Conservation (phyloP, 2,329 filamentous ascomycete species). For the Colletotrichum kahawae region DNA sequence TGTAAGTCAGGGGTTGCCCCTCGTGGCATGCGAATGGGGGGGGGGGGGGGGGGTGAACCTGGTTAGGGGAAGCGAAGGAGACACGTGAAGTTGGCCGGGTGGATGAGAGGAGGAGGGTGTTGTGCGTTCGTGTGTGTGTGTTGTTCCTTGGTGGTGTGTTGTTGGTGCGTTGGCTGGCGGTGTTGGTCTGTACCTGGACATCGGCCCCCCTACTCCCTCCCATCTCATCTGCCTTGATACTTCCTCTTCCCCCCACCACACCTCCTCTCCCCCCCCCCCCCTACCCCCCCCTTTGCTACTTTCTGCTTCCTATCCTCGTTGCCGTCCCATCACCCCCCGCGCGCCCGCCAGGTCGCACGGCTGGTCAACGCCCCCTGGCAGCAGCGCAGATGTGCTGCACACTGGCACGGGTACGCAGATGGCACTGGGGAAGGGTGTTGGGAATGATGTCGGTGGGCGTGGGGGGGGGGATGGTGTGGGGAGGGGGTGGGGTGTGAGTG, state of each 20-base stretch:
- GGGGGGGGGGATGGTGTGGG: too few relatives aligned
- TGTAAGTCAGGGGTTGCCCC: neutral
- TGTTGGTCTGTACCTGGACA: neutral
- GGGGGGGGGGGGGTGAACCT: neutral
- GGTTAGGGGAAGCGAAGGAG: neutral
- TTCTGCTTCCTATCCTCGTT: too few relatives aligned
- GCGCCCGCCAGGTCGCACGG: too few relatives aligned
- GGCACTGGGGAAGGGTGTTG: too few relatives aligned
- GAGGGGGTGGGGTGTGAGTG: too few relatives aligned
- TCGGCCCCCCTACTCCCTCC: neutral
- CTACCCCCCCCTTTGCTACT: too few relatives aligned
- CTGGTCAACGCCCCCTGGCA: too few relatives aligned
- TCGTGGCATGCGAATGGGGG: neutral
- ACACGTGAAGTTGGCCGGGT: neutral
- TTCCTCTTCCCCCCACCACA: neutral
- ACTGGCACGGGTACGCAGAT: too few relatives aligned
- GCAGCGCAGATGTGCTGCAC: too few relatives aligned
- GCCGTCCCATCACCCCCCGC: too few relatives aligned
- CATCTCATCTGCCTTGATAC: neutral
- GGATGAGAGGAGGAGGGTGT: neutral
- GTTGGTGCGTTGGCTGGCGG: neutral
- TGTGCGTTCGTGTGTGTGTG: neutral
- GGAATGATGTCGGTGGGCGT: too few relatives aligned
- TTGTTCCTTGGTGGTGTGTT: neutral
- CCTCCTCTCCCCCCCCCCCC: neutral